Conservation (phyloP, 306 rosid genomes). For the Prinsepia uniflora region DNA sequence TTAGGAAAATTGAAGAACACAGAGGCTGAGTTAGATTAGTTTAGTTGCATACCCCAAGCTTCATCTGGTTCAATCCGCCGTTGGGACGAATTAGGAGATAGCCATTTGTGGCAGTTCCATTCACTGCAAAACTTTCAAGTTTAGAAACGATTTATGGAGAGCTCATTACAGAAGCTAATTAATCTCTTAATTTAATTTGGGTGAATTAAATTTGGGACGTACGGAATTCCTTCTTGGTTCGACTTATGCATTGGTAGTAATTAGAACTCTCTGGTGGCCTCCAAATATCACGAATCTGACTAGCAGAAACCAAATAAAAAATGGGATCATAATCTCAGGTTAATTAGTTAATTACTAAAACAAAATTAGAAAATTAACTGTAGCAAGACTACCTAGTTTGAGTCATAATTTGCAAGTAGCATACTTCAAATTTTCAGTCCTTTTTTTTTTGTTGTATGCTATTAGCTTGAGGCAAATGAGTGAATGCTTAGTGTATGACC, state of each 20-base stretch:
- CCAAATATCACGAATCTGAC: slow-evolving; percentile 56
- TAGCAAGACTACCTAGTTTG: too few relatives aligned
- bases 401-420: too few relatives aligned
- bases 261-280: slow-evolving; percentile 38
- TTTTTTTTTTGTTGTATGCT: too few relatives aligned
- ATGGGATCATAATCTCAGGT: slow-evolving; percentile 30
- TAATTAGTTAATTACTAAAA: too few relatives aligned
- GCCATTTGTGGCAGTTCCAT: slow-evolving; percentile 45
- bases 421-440: too few relatives aligned
- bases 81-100: slow-evolving; percentile 50
- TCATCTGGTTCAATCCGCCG: slow-evolving; percentile 86
- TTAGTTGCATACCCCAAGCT: slow-evolving; percentile 42
- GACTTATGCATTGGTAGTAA: slow-evolving; percentile 39
- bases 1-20: not conserved
- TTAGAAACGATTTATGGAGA: not conserved
- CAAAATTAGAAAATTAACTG: too few relatives aligned
- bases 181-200: too few relatives aligned
- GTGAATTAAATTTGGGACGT: slow-evolving; percentile 11
- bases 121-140: slow-evolving; percentile 22
- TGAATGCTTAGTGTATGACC: too few relatives aligned
- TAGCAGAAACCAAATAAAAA: slow-evolving; percentile 37
- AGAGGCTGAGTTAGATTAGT: not conserved
- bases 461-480: too few relatives aligned
- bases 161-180: not conserved
- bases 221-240: slow-evolving; percentile 28